These are phyloP conservation scores for Phytophthora aleatoria DNA, from an alignment of 352 stramenopile genomes.

Conservation along the genomic window DNA sequence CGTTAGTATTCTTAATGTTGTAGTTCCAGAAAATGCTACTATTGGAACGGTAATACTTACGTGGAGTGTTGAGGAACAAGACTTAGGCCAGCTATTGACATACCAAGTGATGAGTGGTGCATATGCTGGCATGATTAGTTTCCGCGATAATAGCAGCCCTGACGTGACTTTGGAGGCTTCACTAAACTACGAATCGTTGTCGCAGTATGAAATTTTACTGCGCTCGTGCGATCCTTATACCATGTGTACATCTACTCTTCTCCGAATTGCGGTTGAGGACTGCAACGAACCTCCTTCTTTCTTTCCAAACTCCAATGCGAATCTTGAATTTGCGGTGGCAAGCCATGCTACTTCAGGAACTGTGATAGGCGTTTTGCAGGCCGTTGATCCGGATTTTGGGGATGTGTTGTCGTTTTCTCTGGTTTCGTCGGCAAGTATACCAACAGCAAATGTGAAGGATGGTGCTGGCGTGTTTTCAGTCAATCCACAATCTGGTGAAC, in stretches of 20 bases:
- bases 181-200: conserved; percentile 20
- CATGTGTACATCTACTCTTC: conserved; percentile 19
- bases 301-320: not conserved
- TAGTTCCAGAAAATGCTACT: conserved; percentile 15
- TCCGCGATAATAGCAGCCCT: conserved; percentile 5
- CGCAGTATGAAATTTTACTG: conserved; percentile 16
- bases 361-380: conserved; percentile 23
- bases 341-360: conserved; percentile 25
- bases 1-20: conserved; percentile 4
- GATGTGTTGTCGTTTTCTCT: conserved; percentile 27
- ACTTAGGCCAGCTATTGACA: conserved; percentile 18
- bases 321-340: conserved; percentile 13
- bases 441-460: not conserved
- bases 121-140: conserved; percentile 11
- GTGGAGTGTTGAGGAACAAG: conserved; percentile 26
- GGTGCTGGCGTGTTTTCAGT: conserved; percentile 26
- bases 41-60: conserved; percentile 11
- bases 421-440: not conserved
- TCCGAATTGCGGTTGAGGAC: conserved; percentile 20
- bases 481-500: conserved; percentile 22
- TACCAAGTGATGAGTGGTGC: conserved; percentile 20
- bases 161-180: conserved; percentile 15
- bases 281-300: conserved; percentile 29
- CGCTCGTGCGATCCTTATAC: conserved; percentile 30
- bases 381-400: conserved; percentile 23